Percentiles rank a stretch among this genome's conserved stretches.
phyloP scores from a whole-genome alignment of 1,139 yeast species.

The Taphrina flavorubra region DNA sequence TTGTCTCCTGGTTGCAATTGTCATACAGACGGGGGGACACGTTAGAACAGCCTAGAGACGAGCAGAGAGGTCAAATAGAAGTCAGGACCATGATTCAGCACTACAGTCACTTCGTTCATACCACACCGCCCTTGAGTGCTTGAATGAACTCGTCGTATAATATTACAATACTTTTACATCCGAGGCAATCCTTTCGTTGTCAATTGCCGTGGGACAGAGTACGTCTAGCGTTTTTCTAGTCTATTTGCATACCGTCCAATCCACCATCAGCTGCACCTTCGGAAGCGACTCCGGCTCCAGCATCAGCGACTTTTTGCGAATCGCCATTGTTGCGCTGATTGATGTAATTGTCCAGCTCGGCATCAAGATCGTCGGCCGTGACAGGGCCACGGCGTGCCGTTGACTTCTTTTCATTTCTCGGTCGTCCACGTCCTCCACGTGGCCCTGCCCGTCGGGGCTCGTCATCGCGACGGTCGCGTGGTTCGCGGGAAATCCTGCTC shows the following conservation, averaged over 20 bases:
- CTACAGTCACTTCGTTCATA: no score
- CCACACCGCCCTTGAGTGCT: no score
- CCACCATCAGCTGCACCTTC: slow-evolving; percentile 12
- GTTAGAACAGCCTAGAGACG: no score
- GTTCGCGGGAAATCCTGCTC: slow-evolving; percentile 6
- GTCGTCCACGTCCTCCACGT: slow-evolving; percentile 6
- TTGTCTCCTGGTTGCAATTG: no score
- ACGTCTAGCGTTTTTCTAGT: neutral
- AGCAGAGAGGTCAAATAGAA: no score
- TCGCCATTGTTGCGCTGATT: slow-evolving; percentile 27
- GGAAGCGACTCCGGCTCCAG: neutral
- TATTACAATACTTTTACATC: no score
- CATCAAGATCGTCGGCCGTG: slow-evolving; percentile 34
- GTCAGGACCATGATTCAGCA: no score
- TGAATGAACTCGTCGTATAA: no score
- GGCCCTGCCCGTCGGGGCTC: slow-evolving; percentile 7
- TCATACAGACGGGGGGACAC: no score
- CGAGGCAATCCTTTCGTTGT: no score
- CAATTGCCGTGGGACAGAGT: no score
- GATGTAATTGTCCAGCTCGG: slow-evolving; percentile 35
- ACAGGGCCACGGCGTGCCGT: slow-evolving; percentile 32
- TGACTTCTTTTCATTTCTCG: slow-evolving; percentile 1
- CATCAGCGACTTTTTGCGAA: slow-evolving; percentile 19
- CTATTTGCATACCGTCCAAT: slow-evolving; percentile 25
- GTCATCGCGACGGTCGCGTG: slow-evolving; percentile 12